Conservation (phyloP, 169 alveolate species). For the Neospora caninum region DNA sequence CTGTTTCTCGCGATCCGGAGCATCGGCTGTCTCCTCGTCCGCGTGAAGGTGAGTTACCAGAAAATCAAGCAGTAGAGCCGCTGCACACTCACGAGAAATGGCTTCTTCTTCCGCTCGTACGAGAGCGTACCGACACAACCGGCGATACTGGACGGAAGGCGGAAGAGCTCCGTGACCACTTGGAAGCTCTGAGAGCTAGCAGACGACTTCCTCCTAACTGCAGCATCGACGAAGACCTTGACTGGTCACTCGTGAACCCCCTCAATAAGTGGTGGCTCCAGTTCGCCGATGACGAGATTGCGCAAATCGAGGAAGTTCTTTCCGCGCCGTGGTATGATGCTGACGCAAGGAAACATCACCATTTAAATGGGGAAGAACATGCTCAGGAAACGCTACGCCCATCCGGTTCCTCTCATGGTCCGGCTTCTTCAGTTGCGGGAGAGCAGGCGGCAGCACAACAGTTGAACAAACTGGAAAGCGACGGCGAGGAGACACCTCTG, state of each 20-base stretch:
- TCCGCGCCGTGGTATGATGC: background rate
- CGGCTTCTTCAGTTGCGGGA: too few species aligned
- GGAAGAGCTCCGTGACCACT: background rate
- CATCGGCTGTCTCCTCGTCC: background rate
- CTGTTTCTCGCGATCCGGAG: background rate
- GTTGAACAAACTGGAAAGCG: background rate
- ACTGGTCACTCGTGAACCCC: slow-evolving; percentile 7
- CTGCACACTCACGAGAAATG: background rate
- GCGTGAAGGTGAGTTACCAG: background rate
- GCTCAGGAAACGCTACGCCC: too few species aligned
- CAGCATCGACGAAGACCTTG: background rate
- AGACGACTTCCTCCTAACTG: background rate
- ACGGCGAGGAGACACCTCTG: background rate
- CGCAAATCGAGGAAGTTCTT: background rate
- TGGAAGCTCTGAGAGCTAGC: background rate
- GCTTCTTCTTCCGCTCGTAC: background rate
- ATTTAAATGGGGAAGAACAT: too few species aligned
- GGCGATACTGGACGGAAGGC: background rate
- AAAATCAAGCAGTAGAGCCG: background rate
- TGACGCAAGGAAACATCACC: too few species aligned
- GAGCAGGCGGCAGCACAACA: too few species aligned
- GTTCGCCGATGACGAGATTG: background rate
- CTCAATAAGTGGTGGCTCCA: slow-evolving; percentile 25
- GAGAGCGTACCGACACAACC: slow-evolving; percentile 10
- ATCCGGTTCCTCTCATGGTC: too few species aligned